phyloP scores from a whole-genome alignment of 169 alveolate genomes.

The Besnoitia besnoiti region DNA sequence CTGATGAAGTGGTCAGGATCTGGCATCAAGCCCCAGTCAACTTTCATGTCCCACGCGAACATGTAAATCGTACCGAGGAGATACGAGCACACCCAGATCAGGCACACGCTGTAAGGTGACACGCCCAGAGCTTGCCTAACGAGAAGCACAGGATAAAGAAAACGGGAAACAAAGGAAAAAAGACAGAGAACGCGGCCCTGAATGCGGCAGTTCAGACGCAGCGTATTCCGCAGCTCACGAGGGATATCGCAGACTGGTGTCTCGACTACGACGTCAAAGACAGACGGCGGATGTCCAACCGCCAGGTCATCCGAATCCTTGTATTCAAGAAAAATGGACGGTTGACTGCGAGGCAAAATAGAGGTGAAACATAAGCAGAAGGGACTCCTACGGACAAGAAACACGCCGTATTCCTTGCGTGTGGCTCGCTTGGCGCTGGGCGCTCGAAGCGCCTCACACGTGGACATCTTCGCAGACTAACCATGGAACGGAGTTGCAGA shows the following conservation, averaged over 20 bases:
- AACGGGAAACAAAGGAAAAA: background rate
- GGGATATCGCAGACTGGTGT: no score
- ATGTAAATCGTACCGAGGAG: conserved; percentile 5
- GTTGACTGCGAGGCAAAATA: no score
- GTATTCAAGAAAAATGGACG: background rate
- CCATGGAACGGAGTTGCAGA: conserved; percentile 57
- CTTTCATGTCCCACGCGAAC: conserved; percentile 28
- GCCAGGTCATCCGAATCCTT: background rate
- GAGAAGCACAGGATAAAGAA: background rate
- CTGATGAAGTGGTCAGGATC: conserved; percentile 27
- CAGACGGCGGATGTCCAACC: background rate
- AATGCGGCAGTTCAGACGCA: background rate
- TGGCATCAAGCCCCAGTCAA: conserved; percentile 18
- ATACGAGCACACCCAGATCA: conserved; percentile 22
- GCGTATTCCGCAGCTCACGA: no score
- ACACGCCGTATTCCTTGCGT: no score
- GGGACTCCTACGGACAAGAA: no score
- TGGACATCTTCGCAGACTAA: background rate
- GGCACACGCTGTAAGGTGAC: background rate
- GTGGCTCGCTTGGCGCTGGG: background rate
- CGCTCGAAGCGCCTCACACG: background rate
- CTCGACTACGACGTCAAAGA: no score
- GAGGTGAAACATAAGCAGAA: no score
- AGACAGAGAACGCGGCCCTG: background rate
- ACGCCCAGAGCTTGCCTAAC: conserved; percentile 10